Base-by-base conservation (phyloP, 2,329 filamentous ascomycete species). In the Monilinia vaccinii-corymbosi region DNA sequence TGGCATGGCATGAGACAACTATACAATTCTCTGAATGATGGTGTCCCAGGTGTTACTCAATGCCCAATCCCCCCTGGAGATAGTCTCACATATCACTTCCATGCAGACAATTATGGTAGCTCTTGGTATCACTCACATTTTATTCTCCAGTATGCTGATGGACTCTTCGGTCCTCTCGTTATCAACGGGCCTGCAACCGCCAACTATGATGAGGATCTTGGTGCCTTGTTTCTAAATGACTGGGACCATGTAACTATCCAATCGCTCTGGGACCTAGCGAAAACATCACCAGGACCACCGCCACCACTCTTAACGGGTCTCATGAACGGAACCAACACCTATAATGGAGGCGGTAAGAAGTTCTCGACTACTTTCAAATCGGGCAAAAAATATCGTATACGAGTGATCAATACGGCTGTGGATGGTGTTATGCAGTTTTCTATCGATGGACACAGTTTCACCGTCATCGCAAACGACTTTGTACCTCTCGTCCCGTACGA, bases 391-490 rank as follows among this genome's bases (percentile, higher is more conserved):
- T 77, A 80, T 58, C 75, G 75, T 18, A 61, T 81, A 31, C 70
- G 78, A 2, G 64, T 81, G 2, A 69, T 81, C 56, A 80, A 80
- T 63, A 72, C 69, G 16, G 73, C 71, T 14, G 70, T 75, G 9
- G 75, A 75, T 60, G 73, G 73, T 25, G 71, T 71, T 56, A 75
- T 76, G 63, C 68, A 70, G 23, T 74, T 81, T 63, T 73, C 72
- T 48, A 78, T 81, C 59, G 79, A 81, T 66, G 77, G 79, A 59
- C 83, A 86, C 68, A 76, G 69, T 0, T 68, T 86, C 66, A 78
- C 73, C 0, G 81, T 86, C 34, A 81, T 86, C 28, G 75, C 77
- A 0, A 72, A 71, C n/a, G 84, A 84, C 60, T 72, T 85, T 8
- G 79, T 85, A 0, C 81, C 82, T 0, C 76, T 86, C 21, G 63